phyloP scores from a whole-genome alignment of 2,329 filamentous ascomycete species.

The Alternaria rosae region DNA sequence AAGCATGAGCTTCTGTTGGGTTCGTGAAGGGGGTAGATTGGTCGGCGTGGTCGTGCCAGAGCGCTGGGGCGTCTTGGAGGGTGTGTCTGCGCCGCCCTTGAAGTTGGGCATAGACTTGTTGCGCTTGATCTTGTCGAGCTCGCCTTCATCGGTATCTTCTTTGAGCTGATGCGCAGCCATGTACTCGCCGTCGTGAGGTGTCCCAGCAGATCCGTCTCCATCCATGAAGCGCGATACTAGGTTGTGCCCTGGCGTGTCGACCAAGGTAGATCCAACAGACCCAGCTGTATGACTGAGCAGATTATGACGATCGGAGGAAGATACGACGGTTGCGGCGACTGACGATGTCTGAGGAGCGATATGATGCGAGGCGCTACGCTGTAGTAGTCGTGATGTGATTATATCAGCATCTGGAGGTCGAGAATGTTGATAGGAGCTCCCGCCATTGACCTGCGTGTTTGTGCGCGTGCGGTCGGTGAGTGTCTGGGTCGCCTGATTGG shows the following conservation, averaged over 20 bases:
- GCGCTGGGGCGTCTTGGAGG: constrained; percentile 37
- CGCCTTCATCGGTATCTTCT: constrained; percentile 24
- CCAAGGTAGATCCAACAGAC: constrained; percentile 49
- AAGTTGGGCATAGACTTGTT: constrained; percentile 52
- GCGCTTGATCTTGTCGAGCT: constrained; percentile 44
- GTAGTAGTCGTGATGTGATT: constrained; percentile 71
- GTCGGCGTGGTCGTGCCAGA: constrained; percentile 51
- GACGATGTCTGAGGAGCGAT: constrained; percentile 71
- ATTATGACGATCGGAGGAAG: constrained; percentile 48
- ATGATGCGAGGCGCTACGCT: constrained; percentile 68
- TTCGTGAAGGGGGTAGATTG: constrained; percentile 63
- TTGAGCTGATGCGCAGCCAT: constrained; percentile 40
- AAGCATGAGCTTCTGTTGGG: constrained; percentile 78
- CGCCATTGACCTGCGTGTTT: constrained; percentile 38
- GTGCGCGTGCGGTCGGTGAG: constrained; percentile 39
- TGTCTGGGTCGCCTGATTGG: constrained; percentile 21
- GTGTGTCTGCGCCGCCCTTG: constrained; percentile 35
- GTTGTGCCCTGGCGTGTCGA: constrained; percentile 52
- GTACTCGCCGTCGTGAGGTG: constrained; percentile 50
- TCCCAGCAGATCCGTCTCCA: constrained; percentile 51
- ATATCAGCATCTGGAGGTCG: constrained; percentile 65
- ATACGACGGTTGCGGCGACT: constrained; percentile 62
- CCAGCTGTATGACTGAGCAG: constrained; percentile 48
- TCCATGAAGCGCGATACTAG: constrained; percentile 57
- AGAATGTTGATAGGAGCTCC: constrained; percentile 44